Base-by-base conservation (phyloP, 129 eudicot species). In the Apium graveolens region DNA sequence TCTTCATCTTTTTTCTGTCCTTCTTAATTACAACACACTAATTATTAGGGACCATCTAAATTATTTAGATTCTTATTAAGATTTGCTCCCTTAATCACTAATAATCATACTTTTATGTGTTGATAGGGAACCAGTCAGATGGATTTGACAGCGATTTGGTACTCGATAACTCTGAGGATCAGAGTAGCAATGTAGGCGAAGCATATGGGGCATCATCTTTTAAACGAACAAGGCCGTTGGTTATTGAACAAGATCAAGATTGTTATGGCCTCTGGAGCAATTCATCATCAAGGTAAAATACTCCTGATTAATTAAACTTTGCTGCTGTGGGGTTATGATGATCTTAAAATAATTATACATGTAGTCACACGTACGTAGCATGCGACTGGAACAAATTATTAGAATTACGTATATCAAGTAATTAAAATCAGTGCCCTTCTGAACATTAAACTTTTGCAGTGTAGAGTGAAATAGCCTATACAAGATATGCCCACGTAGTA, bases 211-310 rank as follows among this genome's bases (percentile, higher is more conserved):
- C 70, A 38, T 79, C 86, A 69, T 66, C 83, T 12, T 26, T 73
- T 44, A 82, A 88, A 37, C 85, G 84, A 44, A 82, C 86, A 62
- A 79, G 75, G 62, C 46, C 87, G 44, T 5, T 42, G 38, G 77
- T 51, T 79, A 21, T 77, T 82, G 81, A 78, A 62, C 88, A 80
- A 65, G 88, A 88, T 65, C 84, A 83, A 76, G 93, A 90, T 72
- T 80, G 39, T 70, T 86, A 78, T 82, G 88, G 82, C 63, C 89
- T 83, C 70, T 90, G 97, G 98, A 86, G 92, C 91, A 94, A 90
- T 84, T 91, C 90, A 3, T 91, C 92, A 1, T 94, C 98, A 77
- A 91, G 98, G 97, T 94, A 57, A 83, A 53, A 11, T 12, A 5
- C 76, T n/a, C n/a, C n/a, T 11, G 48, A 44, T n/a, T n/a, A 16